Conservation (phyloP, 495 filamentous ascomycete species). For the Hypoxylon fuscum region DNA sequence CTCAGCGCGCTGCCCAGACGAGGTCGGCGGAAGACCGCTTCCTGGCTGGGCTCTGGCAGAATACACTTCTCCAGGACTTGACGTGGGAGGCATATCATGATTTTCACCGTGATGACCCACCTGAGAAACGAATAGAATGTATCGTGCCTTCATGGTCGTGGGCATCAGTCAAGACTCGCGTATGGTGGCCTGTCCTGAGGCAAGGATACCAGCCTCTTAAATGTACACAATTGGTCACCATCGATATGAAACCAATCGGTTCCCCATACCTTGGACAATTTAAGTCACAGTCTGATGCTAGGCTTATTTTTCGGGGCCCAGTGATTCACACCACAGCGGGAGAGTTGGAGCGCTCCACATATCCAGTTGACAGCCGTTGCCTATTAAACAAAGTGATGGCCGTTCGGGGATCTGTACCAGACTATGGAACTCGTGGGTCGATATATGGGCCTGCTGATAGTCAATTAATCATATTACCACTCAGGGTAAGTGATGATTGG, state of each 20-base stretch:
- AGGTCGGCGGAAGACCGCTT: neutral
- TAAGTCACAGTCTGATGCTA: neutral
- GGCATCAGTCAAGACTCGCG: neutral
- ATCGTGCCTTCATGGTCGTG: neutral
- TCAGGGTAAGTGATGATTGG: neutral
- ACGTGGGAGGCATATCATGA: neutral
- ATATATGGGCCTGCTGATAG: neutral
- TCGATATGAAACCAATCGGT: neutral
- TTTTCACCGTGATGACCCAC: neutral
- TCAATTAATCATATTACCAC: neutral
- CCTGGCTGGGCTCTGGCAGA: neutral
- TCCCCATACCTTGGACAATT: constrained; percentile 1
- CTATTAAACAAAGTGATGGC: no score
- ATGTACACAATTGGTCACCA: neutral
- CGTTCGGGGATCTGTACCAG: no score
- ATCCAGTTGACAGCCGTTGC: no score
- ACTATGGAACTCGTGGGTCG: no score
- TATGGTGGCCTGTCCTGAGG: neutral
- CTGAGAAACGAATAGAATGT: neutral
- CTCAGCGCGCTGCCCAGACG: neutral
- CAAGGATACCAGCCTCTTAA: neutral
- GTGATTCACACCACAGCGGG: neutral
- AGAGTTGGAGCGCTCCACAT: no score
- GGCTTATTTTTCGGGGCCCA: neutral
- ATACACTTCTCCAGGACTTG: neutral